Percentiles rank a stretch among this genome's conserved stretches.
Evolutionary conservation across 768 basidiomycete species (phyloP).

Genomic region (Polyporus arcularius): DNA sequence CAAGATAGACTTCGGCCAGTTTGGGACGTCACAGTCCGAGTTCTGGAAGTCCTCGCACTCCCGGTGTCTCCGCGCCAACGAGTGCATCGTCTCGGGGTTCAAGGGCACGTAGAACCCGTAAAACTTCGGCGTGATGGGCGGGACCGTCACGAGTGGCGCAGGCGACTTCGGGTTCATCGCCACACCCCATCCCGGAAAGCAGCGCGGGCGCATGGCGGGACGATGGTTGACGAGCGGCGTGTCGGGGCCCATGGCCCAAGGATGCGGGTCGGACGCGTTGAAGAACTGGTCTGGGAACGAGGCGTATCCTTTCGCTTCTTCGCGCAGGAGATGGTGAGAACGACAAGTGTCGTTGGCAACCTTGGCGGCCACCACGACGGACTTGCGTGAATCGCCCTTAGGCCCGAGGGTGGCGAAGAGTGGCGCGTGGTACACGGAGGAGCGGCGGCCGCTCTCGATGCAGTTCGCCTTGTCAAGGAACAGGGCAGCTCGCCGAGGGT

Average conservation of each 20-base stretch:
- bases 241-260: constrained; percentile 42
- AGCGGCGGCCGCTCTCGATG: constrained; percentile 54
- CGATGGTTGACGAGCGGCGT: constrained; percentile 33
- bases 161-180: not conserved
- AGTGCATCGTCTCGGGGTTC: constrained; percentile 5
- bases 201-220: not conserved
- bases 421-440: constrained; percentile 50
- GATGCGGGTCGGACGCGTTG: constrained; percentile 45
- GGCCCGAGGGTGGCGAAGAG: constrained; percentile 41
- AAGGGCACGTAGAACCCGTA: constrained; percentile 57
- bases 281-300: constrained; percentile 47
- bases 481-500: constrained; percentile 32
- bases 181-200: not conserved
- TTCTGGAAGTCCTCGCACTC: constrained; percentile 22
- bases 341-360: constrained; percentile 3
- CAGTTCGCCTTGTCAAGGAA: constrained; percentile 43
- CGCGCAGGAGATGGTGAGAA: constrained; percentile 23
- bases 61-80: not conserved
- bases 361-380: constrained; percentile 32
- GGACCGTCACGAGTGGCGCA: not conserved
- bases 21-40: constrained; percentile 5
- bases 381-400: constrained; percentile 10
- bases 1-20: constrained; percentile 39
- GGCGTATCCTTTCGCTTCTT: constrained; percentile 49
- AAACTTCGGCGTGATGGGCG: constrained; percentile 58